These are phyloP conservation scores for Euptelea pleiosperma DNA, from an alignment of 164 flowering plant genomes.

Conservation along the genomic window DNA sequence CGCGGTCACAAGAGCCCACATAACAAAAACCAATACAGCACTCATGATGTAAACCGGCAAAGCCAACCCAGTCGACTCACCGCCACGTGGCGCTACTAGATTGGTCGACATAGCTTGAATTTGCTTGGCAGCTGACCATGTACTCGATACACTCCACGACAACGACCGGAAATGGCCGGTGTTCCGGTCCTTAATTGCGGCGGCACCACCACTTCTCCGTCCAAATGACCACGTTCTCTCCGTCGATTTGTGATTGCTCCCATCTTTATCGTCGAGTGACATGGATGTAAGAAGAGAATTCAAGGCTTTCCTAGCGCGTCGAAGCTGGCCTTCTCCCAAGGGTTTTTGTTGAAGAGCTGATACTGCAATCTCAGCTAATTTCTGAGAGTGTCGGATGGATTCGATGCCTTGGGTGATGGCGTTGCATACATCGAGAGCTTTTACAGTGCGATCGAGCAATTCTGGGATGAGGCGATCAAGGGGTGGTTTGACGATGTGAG, in stretches of 20 bases:
- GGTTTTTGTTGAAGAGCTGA: constrained; percentile 45
- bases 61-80: constrained; percentile 47
- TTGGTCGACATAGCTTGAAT: constrained; percentile 66
- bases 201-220: constrained; percentile 25
- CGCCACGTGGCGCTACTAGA: constrained; percentile 58
- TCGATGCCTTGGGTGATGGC: constrained; percentile 58
- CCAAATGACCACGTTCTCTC: constrained; percentile 72
- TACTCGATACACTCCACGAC: constrained; percentile 49
- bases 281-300: constrained; percentile 34
- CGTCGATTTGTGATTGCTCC: constrained; percentile 23
- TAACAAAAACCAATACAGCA: constrained; percentile 51
- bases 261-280: constrained; percentile 43
- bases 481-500: constrained; percentile 53
- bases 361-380: constrained; percentile 52
- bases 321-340: constrained; percentile 58
- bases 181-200: constrained; percentile 22
- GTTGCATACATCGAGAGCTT: constrained; percentile 65
- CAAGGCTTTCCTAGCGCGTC: constrained; percentile 55
- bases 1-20: constrained; percentile 76
- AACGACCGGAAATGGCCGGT: constrained; percentile 28
- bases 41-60: constrained; percentile 62
- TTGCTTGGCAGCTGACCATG: constrained; percentile 84
- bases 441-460: constrained; percentile 54
- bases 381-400: constrained; percentile 48
- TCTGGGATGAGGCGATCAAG: constrained; percentile 66